phyloP scores from a whole-genome alignment of 805 yeast species.

The Schwanniomyces sp. region DNA sequence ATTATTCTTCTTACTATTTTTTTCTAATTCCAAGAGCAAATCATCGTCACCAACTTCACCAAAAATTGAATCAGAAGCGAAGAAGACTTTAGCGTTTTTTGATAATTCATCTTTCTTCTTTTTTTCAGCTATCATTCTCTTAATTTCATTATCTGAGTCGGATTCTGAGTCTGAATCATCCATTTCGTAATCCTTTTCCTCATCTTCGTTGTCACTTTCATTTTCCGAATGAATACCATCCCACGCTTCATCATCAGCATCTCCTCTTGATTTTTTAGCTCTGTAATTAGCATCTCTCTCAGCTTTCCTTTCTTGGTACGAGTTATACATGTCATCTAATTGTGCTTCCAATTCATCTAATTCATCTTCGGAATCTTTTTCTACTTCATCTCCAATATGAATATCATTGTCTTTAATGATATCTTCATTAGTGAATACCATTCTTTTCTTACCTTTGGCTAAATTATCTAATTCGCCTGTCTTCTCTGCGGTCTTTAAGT shows the following conservation, averaged over 20 bases:
- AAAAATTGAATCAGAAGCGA: slow-evolving; percentile 40
- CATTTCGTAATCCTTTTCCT: slow-evolving; percentile 45
- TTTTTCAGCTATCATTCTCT: slow-evolving; percentile 51
- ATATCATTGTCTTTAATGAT: slow-evolving; percentile 56
- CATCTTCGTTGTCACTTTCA: slow-evolving; percentile 29
- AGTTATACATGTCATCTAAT: slow-evolving; percentile 76
- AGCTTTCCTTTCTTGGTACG: slow-evolving; percentile 63
- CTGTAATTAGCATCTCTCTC: slow-evolving; percentile 68
- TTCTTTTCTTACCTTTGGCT: slow-evolving; percentile 70
- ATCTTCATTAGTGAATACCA: slow-evolving; percentile 61
- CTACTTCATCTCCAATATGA: slow-evolving; percentile 48
- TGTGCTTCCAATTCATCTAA: slow-evolving; percentile 73
- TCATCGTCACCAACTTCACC: slow-evolving; percentile 47
- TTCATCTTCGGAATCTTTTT: slow-evolving; percentile 47
- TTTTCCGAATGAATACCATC: slow-evolving; percentile 62
- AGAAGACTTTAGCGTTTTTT: slow-evolving; percentile 36
- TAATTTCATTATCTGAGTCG: slow-evolving; percentile 74
- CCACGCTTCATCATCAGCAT: slow-evolving; percentile 75
- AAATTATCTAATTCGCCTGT: slow-evolving; percentile 77
- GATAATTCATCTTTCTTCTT: slow-evolving; percentile 34
- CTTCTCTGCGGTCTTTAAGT: slow-evolving; percentile 80
- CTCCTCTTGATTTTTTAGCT: slow-evolving; percentile 74
- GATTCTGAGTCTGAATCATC: slow-evolving; percentile 47
- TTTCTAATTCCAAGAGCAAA: slow-evolving; percentile 42
- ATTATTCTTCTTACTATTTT: slow-evolving; percentile 8